Base-by-base conservation (phyloP, 371 early-diverging fungal species). In the Mortierella sp. region DNA sequence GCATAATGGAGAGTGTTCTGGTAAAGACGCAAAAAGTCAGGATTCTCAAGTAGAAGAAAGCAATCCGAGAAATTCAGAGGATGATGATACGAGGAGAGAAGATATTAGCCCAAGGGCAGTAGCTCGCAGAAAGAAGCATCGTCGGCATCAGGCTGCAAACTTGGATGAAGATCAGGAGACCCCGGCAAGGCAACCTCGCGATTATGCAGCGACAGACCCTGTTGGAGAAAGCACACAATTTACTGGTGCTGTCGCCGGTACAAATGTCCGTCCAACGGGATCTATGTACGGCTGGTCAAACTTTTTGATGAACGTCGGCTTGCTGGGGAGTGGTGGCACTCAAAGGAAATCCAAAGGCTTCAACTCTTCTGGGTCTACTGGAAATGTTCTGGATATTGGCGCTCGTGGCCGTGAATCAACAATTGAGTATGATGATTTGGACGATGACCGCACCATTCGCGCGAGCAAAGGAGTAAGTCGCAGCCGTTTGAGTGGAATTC, bases 361-460 rank as follows among this genome's bases (percentile, higher is more conserved):
- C 17, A 43, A 17, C 15, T 0, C 47, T 47, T 13, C 47, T 26
- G 15, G 4, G 2, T 17, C 42, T 28, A 59, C 63, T 3, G 26
- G 32, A 0, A 64, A 56, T 35, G 58, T 17, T 1, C 35, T 28
- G 0, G 65, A 17, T 1, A n/a, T 29, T 7, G 49, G 45, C 29
- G 34, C 4, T 2, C 15, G 42, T n/a, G 13, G 47, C 13, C 47
- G 57, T 23, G 53, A 37, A 6, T 53, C 64, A 2, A 51, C 56
- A 0, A 5, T 54, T 13, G 61, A 66, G 5, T 13, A 70, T 23
- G 64, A 62, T 2, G 65, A 70, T 22, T 17, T 47, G 37, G 81
- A 75, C 45, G 72, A 75, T 40, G 75, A 80, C 43, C 23, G 65
- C 1, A 80, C 81, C 9, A 80, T 80, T 37, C 75, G 81, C n/a